phyloP scores from a whole-genome alignment of 139 green algal species.

The Tetradesmus lagerheimii region DNA sequence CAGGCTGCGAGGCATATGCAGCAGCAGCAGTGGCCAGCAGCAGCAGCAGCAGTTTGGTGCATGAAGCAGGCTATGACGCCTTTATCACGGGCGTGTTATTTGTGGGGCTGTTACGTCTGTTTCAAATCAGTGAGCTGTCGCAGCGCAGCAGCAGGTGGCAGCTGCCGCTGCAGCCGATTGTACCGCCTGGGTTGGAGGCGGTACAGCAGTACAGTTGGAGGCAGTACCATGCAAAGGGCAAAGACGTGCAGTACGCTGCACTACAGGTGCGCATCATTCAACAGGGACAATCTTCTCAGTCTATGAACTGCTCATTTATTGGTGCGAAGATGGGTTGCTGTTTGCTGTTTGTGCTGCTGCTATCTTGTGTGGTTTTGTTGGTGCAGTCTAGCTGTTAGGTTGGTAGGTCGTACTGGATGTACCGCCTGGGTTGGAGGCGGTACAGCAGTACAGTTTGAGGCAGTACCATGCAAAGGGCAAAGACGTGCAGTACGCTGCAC shows the following conservation, averaged over 20 bases:
- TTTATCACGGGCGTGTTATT: slow-evolving; percentile 82
- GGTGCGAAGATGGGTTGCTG: too few relatives aligned
- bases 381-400: too few relatives aligned
- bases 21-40: slow-evolving; percentile 35
- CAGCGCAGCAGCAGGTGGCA: neutral
- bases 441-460: slow-evolving; percentile 15
- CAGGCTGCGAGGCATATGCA: neutral
- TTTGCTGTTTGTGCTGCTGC: too few relatives aligned
- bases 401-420: too few relatives aligned
- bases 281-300: too few relatives aligned
- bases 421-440: neutral
- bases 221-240: slow-evolving; percentile 5
- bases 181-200: neutral
- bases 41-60: slow-evolving; percentile 51
- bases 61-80: slow-evolving; percentile 86
- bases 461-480: slow-evolving; percentile 11
- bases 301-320: too few relatives aligned
- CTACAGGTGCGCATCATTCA: slow-evolving; percentile 19
- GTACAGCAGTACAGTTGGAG: slow-evolving; percentile 22
- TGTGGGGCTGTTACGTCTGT: slow-evolving; percentile 53
- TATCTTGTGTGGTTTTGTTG: too few relatives aligned
- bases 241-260: slow-evolving; percentile 10
- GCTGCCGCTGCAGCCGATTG: slow-evolving; percentile 9
- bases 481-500: slow-evolving; percentile 9
- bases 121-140: slow-evolving; percentile 19